Evolutionary conservation across 1,284 basidiomycete genomes (phyloP).

Genomic region (Cryptococcus sp.): DNA sequence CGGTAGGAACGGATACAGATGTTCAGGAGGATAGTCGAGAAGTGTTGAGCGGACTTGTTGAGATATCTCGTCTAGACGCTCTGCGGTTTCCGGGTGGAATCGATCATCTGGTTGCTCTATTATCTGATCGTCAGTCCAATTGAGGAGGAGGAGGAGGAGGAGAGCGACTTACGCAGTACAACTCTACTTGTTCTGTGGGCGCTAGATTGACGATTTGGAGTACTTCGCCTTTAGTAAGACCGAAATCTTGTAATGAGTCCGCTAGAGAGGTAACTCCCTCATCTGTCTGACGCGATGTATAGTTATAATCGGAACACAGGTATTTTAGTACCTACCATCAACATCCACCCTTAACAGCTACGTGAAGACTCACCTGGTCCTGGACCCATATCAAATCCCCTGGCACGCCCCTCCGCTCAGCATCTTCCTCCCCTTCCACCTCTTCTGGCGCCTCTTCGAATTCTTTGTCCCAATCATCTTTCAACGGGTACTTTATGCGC

Average conservation of each 20-base stretch:
- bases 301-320: conserved; percentile 52
- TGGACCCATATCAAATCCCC: conserved; percentile 84
- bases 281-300: conserved; percentile 63
- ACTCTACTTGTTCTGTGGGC: conserved; percentile 73
- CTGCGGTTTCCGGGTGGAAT: conserved; percentile 52
- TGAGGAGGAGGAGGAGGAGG: background rate
- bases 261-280: conserved; percentile 64
- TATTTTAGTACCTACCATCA: conserved; percentile 68
- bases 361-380: conserved; percentile 62
- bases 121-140: conserved; percentile 54
- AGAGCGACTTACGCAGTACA: conserved; percentile 85
- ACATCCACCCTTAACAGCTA: background rate
- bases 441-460: conserved; percentile 8
- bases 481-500: conserved; percentile 15
- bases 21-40: conserved; percentile 14
- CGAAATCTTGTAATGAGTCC: conserved; percentile 61
- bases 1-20: conserved; percentile 22
- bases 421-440: conserved; percentile 49
- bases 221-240: conserved; percentile 84
- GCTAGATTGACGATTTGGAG: conserved; percentile 85
- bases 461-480: conserved; percentile 14
- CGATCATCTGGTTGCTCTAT: conserved; percentile 85
- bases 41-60: conserved; percentile 51
- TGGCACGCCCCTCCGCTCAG: conserved; percentile 50
- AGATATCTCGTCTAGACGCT: conserved; percentile 67